These are phyloP conservation scores for Nemania sp. DNA, from an alignment of 2,329 filamentous ascomycete genomes.

Conservation along the genomic window DNA sequence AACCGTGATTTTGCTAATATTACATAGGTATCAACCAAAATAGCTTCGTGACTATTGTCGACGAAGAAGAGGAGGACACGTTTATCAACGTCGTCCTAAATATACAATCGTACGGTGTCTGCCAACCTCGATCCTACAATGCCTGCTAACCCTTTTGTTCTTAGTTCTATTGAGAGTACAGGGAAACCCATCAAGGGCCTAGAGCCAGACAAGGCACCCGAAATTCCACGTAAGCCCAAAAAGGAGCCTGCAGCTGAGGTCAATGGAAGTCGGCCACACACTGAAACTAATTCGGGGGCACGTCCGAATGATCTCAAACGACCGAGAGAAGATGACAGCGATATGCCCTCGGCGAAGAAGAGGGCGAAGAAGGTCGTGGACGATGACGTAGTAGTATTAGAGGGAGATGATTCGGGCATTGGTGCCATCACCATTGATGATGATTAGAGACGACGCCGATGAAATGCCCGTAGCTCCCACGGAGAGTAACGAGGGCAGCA, in stretches of 20 bases:
- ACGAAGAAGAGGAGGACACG: conserved; percentile 79
- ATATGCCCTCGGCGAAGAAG: conserved; percentile 62
- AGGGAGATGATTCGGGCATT: conserved; percentile 63
- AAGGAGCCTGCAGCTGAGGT: conserved; percentile 54
- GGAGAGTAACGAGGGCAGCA: background rate
- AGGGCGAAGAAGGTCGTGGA: conserved; percentile 60
- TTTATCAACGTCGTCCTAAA: conserved; percentile 84
- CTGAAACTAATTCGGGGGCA: conserved; percentile 53
- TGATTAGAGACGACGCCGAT: conserved; percentile 49
- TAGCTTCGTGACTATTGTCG: conserved; percentile 85
- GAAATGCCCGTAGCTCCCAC: background rate
- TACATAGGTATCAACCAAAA: conserved; percentile 73
- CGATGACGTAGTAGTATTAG: conserved; percentile 60
- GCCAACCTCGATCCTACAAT: conserved; percentile 39
- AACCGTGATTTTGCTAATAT: conserved; percentile 42
- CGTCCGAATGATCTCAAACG: conserved; percentile 61
- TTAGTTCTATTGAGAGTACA: conserved; percentile 48
- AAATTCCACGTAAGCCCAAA: conserved; percentile 68
- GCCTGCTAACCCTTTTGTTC: conserved; percentile 38
- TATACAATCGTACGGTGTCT: conserved; percentile 67
- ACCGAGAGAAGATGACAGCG: conserved; percentile 57
- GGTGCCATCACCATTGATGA: conserved; percentile 77
- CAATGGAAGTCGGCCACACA: conserved; percentile 56
- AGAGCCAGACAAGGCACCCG: conserved; percentile 56
- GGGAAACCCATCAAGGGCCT: conserved; percentile 68